These are phyloP conservation scores for Trichosporon sp. DNA, from an alignment of 1,284 basidiomycete species.

Conservation along the genomic window DNA sequence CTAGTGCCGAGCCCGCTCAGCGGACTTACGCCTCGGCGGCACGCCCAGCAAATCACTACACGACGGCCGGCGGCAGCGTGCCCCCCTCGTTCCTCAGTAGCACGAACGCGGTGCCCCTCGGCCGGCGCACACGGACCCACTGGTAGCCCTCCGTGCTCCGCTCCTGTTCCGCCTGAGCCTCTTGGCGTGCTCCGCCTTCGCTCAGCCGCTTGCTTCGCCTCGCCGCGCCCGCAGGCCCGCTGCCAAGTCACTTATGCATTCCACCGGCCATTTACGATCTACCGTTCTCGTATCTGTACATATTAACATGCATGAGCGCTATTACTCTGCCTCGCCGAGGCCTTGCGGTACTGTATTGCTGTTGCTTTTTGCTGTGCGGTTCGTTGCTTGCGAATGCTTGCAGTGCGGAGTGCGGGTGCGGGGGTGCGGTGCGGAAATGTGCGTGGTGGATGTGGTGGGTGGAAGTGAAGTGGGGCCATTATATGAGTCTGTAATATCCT, in stretches of 20 bases:
- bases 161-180: background rate
- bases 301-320: constrained; percentile 4
- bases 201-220: background rate
- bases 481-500: background rate
- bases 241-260: background rate
- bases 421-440: background rate
- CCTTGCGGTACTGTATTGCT: background rate
- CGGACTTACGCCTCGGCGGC: background rate
- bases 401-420: too few species aligned
- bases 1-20: background rate
- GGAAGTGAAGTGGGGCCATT: background rate
- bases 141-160: too few species aligned
- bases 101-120: background rate
- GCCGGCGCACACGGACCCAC: too few species aligned
- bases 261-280: background rate
- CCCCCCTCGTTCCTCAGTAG: background rate
- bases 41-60: background rate
- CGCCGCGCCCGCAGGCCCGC: background rate
- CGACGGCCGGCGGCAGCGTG: background rate
- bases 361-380: background rate
- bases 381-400: too few species aligned
- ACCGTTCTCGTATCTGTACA: constrained; percentile 1
- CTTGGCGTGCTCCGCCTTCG: background rate
- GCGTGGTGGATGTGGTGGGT: background rate
- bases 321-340: background rate